Percentiles rank a stretch among this genome's conserved stretches.
phyloP scores from a whole-genome alignment of 1,284 basidiomycete species.

The Veloboletus limbatus region DNA sequence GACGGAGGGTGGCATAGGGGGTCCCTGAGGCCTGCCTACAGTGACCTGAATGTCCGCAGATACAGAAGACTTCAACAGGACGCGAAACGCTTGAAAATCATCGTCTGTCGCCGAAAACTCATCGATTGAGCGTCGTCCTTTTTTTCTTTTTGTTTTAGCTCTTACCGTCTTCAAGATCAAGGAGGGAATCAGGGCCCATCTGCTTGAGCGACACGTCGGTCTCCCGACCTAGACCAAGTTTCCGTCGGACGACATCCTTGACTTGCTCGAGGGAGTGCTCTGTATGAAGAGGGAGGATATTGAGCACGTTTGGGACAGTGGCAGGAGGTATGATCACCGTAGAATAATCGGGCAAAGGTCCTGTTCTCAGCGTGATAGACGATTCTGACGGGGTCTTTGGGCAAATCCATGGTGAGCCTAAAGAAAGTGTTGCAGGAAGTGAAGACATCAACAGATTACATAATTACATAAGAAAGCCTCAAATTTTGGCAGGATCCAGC shows the following conservation, averaged over 20 bases:
- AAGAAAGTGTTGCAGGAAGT: too few species aligned
- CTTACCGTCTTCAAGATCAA: constrained; percentile 74
- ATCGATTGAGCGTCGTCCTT: constrained; percentile 6
- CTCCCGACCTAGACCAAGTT: constrained; percentile 48
- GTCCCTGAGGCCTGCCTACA: constrained; percentile 6
- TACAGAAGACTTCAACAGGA: constrained; percentile 28
- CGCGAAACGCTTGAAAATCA: constrained; percentile 70
- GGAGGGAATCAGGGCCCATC: constrained; percentile 47
- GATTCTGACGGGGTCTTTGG: constrained; percentile 45
- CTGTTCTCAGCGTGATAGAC: constrained; percentile 50
- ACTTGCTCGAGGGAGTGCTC: constrained; percentile 59
- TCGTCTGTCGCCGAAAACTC: constrained; percentile 48
- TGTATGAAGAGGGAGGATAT: constrained; percentile 26
- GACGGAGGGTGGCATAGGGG: background rate
- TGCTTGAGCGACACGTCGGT: constrained; percentile 51
- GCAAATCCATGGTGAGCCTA: too few species aligned
- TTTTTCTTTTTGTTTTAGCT: background rate
- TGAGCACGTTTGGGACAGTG: constrained; percentile 5
- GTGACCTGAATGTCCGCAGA: constrained; percentile 42
- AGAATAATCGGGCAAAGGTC: constrained; percentile 64
- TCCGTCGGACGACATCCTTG: constrained; percentile 54
- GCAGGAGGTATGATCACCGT: constrained; percentile 42
- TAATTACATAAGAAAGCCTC: too few species aligned
- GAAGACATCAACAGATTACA: background rate
- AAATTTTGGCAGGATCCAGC: too few species aligned